Base-by-base conservation (phyloP, 164 flowering plant genomes). In the Platanus orientalis region DNA sequence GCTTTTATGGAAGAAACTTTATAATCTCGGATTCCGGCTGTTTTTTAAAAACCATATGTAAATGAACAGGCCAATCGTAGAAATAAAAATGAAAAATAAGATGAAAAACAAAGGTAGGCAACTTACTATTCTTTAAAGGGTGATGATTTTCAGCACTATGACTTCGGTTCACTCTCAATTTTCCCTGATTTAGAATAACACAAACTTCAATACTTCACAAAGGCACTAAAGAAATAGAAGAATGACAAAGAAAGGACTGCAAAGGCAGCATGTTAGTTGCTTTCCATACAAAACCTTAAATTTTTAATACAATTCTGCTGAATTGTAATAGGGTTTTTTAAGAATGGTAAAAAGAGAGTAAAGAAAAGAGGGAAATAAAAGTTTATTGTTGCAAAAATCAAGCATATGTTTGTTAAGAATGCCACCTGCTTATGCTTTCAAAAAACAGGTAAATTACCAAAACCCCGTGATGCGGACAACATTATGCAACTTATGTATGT, bases 101-200 rank as follows among this genome's bases (percentile, higher is more conserved):
- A n/a, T n/a, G n/a, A n/a, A n/a, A n/a, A 30, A 1, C 5, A 21
- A 39, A 54, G 6, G 36, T 29, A 21, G 25, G 40, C 0, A 45
- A 11, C 34, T 24, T 54, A 82, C 83, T 68, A 67, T 53, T 71
- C 54, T 36, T 57, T 34, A 49, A 44, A 51, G 58, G 29, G 24
- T 65, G 57, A 16, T 20, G 27, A 28, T 29, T 56, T 27, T 34
- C 62, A 28, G 23, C 52, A 47, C 66, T 72, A 64, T 69, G 65
- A 52, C 49, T 57, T 23, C 12, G 42, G 42, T 36, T 36, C 12
- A 14, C 42, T 36, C 48, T 69, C 48, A 21, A 60, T 58, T 66
- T 73, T 54, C 69, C 84, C 84, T 77, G 56, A 11, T 9, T 50
- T 64, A 24, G 17, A 53, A 6, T 27, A 42, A 11, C 25, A 55